phyloP scores from a whole-genome alignment of 1,139 yeast genomes.

The Yamadazyma sp. region DNA sequence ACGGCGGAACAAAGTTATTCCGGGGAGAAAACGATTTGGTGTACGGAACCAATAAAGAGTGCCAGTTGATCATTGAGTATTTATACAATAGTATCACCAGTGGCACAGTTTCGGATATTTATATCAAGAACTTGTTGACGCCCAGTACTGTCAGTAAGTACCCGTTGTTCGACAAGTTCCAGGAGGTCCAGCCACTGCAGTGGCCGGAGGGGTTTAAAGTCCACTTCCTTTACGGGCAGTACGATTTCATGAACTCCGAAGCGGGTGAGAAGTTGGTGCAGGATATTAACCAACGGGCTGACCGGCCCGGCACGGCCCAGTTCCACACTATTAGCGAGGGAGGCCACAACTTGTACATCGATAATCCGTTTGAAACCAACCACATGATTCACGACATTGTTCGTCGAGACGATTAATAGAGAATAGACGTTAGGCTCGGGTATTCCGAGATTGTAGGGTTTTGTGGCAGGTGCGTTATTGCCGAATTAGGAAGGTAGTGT shows the following conservation, averaged over 20 bases:
- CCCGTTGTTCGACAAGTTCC: slow-evolving; percentile 69
- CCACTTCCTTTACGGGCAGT: slow-evolving; percentile 72
- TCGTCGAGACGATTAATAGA: slow-evolving; percentile 9
- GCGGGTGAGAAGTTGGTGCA: slow-evolving; percentile 62
- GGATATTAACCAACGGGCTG: slow-evolving; percentile 28
- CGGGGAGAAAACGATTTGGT: slow-evolving; percentile 29
- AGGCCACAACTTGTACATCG: slow-evolving; percentile 48
- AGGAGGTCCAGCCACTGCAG: slow-evolving; percentile 28
- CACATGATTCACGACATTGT: slow-evolving; percentile 22
- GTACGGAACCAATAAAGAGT: slow-evolving; percentile 45
- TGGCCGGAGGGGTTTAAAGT: slow-evolving; percentile 31
- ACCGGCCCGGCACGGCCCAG: slow-evolving; percentile 12
- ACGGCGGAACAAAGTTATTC: slow-evolving; percentile 33
- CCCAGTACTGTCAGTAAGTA: slow-evolving; percentile 77
- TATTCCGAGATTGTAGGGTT: too few species aligned
- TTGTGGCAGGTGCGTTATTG: too few species aligned
- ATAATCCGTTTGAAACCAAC: slow-evolving; percentile 58
- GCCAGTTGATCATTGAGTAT: slow-evolving; percentile 52
- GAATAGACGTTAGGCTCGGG: too few species aligned
- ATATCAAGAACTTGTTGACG: slow-evolving; percentile 61
- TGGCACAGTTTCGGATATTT: slow-evolving; percentile 65
- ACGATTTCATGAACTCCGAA: slow-evolving; percentile 81
- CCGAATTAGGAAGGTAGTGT: too few species aligned
- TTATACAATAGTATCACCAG: slow-evolving; percentile 60
- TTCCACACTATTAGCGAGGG: slow-evolving; percentile 38